Conservation (phyloP, 2,329 filamentous ascomycete genomes). For the Aspergillus quadricinctus region DNA sequence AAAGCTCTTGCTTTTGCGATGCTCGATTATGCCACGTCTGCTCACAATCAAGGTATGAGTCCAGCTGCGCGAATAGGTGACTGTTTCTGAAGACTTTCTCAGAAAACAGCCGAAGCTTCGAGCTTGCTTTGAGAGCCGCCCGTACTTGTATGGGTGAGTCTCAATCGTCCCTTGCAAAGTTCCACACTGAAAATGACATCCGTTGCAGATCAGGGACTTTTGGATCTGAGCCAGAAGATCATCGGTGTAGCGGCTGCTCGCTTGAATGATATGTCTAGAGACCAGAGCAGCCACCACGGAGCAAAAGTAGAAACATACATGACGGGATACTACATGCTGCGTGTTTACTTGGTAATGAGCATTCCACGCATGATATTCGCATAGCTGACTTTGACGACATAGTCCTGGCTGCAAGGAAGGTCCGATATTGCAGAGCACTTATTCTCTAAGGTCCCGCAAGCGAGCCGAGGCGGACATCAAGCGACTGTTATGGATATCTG, state of each 20-base stretch:
- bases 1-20: conserved; percentile 63
- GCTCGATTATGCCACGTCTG: conserved; percentile 51
- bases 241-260: conserved; percentile 63
- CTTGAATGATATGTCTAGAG: conserved; percentile 32
- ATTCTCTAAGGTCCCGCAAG: conserved; percentile 56
- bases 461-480: conserved; percentile 41
- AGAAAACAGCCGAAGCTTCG: conserved; percentile 57
- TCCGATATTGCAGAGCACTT: conserved; percentile 75
- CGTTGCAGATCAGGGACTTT: conserved; percentile 47
- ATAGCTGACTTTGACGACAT: conserved; percentile 3
- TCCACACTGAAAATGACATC: not conserved
- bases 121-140: conserved; percentile 62
- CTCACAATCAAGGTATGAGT: conserved; percentile 10
- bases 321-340: conserved; percentile 61
- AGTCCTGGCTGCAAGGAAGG: conserved; percentile 72
- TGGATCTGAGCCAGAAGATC: conserved; percentile 56
- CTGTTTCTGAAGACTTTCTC: not conserved
- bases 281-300: conserved; percentile 6
- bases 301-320: conserved; percentile 16
- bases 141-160: conserved; percentile 57
- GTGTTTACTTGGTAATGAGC: conserved; percentile 58
- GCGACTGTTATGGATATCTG: conserved; percentile 60
- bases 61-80: not conserved
- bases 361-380: not conserved
- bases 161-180: not conserved